Evolutionary conservation across 2,329 filamentous ascomycete species (phyloP), one percentile per base, ranked within the genome.

Genomic region (Endocalyx cinctus): DNA sequence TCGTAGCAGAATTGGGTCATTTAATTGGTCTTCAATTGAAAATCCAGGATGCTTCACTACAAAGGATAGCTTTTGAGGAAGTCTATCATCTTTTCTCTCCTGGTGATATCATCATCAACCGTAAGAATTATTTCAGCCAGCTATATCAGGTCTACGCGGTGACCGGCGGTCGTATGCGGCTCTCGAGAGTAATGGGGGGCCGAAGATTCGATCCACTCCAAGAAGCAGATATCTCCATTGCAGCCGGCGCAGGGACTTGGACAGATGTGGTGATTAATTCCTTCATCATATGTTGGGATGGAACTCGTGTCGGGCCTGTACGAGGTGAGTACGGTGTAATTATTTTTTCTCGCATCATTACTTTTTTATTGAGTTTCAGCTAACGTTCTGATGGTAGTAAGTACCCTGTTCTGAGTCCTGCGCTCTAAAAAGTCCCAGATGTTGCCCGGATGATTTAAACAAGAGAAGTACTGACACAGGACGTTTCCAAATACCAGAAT

Each of bases 201-300:
- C 8, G 34, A 32, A 23, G 29, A 30, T 30, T 10, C 28, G 17
- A 30, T n/a, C n/a, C n/a, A n/a, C n/a, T n/a, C n/a, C n/a, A n/a
- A n/a, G n/a, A n/a, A n/a, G n/a, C n/a, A n/a, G n/a, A n/a, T n/a
- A n/a, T n/a, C 7, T n/a, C 13, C 19, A 17, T 10, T 16, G 28
- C 17, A 16, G 20, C 19, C 17, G 34, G 28, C 6, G 16, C 19
- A 11, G 34, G 34, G 11, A 37, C 28, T 6, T 37, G 22, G 19
- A 37, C 29, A 5, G 29, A 32, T 28, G 15, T 37, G 12, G 29
- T 33, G 16, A 26, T 38, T 13, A 27, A 38, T 15, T 38, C 31
- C 16, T 4, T 29, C 12, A 25, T 17, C 1, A 32, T 34, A 6
- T n/a, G 10, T 5, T 38, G 27, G 10, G 13, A 38, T 17, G 35